Conservation (phyloP, 805 yeast species). For the Candida manassasensis region DNA sequence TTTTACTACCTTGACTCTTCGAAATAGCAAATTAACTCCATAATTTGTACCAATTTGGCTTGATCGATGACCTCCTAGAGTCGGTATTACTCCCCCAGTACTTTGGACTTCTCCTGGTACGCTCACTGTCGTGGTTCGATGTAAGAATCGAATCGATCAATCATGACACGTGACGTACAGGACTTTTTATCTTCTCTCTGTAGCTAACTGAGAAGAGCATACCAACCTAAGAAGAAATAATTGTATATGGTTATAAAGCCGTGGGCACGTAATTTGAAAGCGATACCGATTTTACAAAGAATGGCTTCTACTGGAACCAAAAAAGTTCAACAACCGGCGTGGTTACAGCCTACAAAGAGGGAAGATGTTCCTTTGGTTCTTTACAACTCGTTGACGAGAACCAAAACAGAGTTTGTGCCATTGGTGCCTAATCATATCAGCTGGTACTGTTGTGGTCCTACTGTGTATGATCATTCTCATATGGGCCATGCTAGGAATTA, state of each 20-base stretch:
- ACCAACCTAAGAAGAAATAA: too few relatives aligned
- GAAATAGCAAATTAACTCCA: too few relatives aligned
- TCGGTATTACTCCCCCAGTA: too few relatives aligned
- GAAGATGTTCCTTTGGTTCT: conserved; percentile 46
- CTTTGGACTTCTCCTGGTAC: too few relatives aligned
- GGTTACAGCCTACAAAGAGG: conserved; percentile 21
- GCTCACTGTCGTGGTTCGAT: too few relatives aligned
- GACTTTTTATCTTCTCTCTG: too few relatives aligned
- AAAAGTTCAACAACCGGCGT: conserved; percentile 35
- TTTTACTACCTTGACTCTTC: too few relatives aligned
- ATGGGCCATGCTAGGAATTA: conserved; percentile 99
- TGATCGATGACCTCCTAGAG: too few relatives aligned
- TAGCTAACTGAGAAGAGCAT: too few relatives aligned
- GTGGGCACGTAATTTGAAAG: conserved; percentile 2
- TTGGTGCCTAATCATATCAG: conserved; percentile 57
- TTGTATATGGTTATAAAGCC: conserved; percentile 3
- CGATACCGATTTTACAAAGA: conserved; percentile 6
- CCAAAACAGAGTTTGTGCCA: conserved; percentile 78
- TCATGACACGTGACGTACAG: too few relatives aligned
- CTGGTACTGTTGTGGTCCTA: conserved; percentile 99
- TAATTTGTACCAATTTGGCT: too few relatives aligned
- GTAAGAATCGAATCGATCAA: too few relatives aligned
- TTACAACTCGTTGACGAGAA: conserved; percentile 79
- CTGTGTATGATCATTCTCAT: conserved; percentile 92
- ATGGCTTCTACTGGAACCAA: conserved; percentile 15